These are phyloP conservation scores for Trichoderma sp. DNA, from an alignment of 2,329 filamentous ascomycete species.

Conservation along the genomic window DNA sequence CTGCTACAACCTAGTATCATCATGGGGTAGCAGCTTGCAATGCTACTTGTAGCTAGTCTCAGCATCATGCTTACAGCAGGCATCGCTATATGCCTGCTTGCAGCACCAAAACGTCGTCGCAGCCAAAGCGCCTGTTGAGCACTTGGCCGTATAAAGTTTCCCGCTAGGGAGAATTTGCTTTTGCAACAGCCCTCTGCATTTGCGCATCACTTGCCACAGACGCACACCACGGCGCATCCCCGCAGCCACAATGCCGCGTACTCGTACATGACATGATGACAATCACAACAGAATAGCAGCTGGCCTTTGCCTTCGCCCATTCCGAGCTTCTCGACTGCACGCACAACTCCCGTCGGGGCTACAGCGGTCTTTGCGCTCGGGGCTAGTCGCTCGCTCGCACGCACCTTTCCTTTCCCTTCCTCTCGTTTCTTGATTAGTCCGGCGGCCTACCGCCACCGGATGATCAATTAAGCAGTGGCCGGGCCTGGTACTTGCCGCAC, in stretches of 20 bases:
- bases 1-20: not conserved
- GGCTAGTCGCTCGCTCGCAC: slow-evolving; percentile 17
- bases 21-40: not conserved
- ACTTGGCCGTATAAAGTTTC: slow-evolving; percentile 8
- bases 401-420: not conserved
- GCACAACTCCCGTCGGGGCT: slow-evolving; percentile 28
- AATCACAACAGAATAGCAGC: not conserved
- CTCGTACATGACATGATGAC: not conserved
- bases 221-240: slow-evolving; percentile 3
- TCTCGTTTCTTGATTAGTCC: slow-evolving; percentile 17
- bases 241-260: not conserved
- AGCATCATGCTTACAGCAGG: not conserved
- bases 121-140: not conserved
- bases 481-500: slow-evolving; percentile 16
- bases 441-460: slow-evolving; percentile 11
- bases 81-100: not conserved
- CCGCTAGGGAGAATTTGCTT: slow-evolving; percentile 12
- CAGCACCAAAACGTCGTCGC: not conserved
- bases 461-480: slow-evolving; percentile 10
- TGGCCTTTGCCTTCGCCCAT: slow-evolving; percentile 1
- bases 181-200: not conserved
- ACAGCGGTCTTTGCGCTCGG: slow-evolving; percentile 27
- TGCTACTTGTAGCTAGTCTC: not conserved
- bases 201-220: slow-evolving; percentile 7
- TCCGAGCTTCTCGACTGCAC: slow-evolving; percentile 7